These are phyloP conservation scores for Pterocarpus santalinus DNA, from an alignment of 306 rosid genomes.

Conservation along the genomic window DNA sequence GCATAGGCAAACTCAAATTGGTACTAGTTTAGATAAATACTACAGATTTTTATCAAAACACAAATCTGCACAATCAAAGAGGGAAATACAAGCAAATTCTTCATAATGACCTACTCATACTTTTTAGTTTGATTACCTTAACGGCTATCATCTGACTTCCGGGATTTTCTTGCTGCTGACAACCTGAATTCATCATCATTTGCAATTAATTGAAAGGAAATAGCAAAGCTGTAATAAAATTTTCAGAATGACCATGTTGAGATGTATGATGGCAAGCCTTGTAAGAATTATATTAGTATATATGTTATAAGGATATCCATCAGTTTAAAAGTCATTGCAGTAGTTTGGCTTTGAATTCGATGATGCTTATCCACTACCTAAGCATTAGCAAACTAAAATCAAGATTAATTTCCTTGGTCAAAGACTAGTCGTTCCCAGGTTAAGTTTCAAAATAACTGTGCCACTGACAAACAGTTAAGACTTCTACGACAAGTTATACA, in stretches of 20 bases:
- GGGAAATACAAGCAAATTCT: constrained; percentile 27
- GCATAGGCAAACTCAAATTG: constrained; percentile 9
- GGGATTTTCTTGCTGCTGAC: constrained; percentile 57
- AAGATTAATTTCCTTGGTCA: constrained; percentile 24
- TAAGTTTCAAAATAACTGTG: constrained; percentile 20
- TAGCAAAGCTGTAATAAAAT: constrained; percentile 34
- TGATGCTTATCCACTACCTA: constrained; percentile 26
- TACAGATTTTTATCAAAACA: constrained; percentile 24
- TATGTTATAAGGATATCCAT: constrained; percentile 3
- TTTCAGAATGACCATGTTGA: constrained; percentile 30
- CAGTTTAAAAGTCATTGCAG: neutral
- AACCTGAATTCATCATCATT: constrained; percentile 62
- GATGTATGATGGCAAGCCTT: constrained; percentile 17
- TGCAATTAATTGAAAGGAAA: constrained; percentile 53
- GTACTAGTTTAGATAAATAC: constrained; percentile 25
- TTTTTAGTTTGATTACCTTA: constrained; percentile 63
- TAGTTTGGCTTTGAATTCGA: constrained; percentile 15
- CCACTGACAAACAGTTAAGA: neutral
- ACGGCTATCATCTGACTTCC: constrained; percentile 55
- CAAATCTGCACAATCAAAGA: constrained; percentile 17
- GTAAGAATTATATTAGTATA: constrained; percentile 14
- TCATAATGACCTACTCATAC: constrained; percentile 22
- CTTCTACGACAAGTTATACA: constrained; percentile 26
- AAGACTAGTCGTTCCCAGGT: constrained; percentile 20
- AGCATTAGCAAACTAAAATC: constrained; percentile 19